Evolutionary conservation across 106 monocot genomes (phyloP), one percentile per base, ranked within the genome.

Genomic region (Ottelia alismoides): DNA sequence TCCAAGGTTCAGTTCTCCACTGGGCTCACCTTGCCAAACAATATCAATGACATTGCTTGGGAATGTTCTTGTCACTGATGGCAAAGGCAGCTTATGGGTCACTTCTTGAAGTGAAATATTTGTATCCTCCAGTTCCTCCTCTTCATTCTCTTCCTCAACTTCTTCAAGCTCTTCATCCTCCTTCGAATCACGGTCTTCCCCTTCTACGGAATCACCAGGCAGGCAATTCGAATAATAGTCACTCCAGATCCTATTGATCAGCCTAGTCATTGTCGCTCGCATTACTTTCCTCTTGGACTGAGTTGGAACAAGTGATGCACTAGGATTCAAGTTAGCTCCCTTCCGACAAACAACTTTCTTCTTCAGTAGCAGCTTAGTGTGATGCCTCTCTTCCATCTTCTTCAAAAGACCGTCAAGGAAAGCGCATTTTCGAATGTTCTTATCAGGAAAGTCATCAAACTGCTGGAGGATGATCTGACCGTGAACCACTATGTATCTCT

Each of bases 401-500:
- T 56, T 49, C 51, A 65, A 64, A 70, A 96, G 79, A 23, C 96
- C 82, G 69, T 65, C 57, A 20, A 76, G 67, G 79, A 96, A 96
- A 28, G 96, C 70, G 64, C 74, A 85, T 30, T 82, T 85, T 11
- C 64, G 68, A 22, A 96, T 82, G 31, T 62, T 79, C 27, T 78
- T 70, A 63, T 96, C 96, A 31, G 96, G 96, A 57, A 74, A 96
- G 29, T 85, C 96, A 49, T 79, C 68, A 82, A 96, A 96, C 29
- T 89, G 96, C 55, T 96, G 96, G 45, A 96, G 82, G 35, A 96
- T 89, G 51, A 96, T 96, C 61, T 96, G 96, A 22, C 96, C 96
- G 62, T 96, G 96, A 27, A 96, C 96, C 23, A 85, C 85, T 53
- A 96, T 71, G 44, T 85, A 89, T 62, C 82, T 71, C 58, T 96